Base-by-base conservation (phyloP, 1,284 basidiomycete genomes). In the Abortiporus biennis region DNA sequence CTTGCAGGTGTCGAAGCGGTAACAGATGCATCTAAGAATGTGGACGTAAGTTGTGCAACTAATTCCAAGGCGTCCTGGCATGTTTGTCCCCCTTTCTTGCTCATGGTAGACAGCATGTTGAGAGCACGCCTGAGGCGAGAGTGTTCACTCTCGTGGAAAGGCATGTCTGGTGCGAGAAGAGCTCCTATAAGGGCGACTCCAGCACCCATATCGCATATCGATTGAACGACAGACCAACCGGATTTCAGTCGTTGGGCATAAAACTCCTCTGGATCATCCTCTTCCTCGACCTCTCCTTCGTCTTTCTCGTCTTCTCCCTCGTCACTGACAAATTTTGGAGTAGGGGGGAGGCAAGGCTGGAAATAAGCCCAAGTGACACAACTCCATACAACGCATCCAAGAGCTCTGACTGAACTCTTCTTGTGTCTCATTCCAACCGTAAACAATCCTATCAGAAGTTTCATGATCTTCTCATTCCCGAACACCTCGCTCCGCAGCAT, bases 381-480 rank as follows among this genome's bases (percentile, higher is more conserved):
- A 3, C 84, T 72, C 83, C 84, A 88, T 8, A 76, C 63, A 3
- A 81, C 54, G 42, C 74, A 75, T 1, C 68, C 70, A 1, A 87
- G 59, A 1, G 67, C 74, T 4, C 84, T 72, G 2, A 87, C 69
- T 2, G 76, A 69, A 24, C 73, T 75, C 60, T 77, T 79, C 54
- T 68, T 71, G 49, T 80, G 76, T 4, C 72, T 69, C 62, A 81
- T 64, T 0, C 74, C 74, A 3, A 76, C 60, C 4, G 68, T 61
- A 16, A 84, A 63, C 13, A 84, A 61, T 0, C 68, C 66, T 5
- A 68, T 64, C 13, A 86, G 53, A 6, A 64, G 61, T 3, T 72
- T 67, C 19, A 65, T 66, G n/a, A 79, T 56, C 29, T 67, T 66
- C 9, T 53, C 43, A 35, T 77, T 67, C 15, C 65, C 64, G 49